phyloP scores from a whole-genome alignment of 805 yeast genomes.

The Candida parachauliodes region DNA sequence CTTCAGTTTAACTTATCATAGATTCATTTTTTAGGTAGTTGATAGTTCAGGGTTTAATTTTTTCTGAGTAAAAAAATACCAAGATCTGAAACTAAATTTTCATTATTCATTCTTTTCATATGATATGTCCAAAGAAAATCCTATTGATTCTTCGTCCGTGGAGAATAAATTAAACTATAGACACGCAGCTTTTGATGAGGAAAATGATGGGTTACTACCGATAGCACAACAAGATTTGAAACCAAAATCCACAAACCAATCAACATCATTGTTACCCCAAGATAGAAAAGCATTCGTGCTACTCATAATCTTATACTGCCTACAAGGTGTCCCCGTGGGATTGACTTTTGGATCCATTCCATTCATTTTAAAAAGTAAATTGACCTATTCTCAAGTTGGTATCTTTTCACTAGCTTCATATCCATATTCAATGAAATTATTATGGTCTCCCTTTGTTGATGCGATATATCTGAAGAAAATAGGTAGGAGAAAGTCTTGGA shows the following conservation, averaged over 20 bases:
- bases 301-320: slow-evolving; percentile 68
- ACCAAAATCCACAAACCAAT: not conserved
- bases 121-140: not conserved
- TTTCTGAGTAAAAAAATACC: no score
- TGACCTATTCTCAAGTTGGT: slow-evolving; percentile 87
- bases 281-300: slow-evolving; percentile 77
- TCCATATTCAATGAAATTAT: slow-evolving; percentile 85
- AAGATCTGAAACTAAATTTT: no score
- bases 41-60: no score
- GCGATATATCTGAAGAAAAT: slow-evolving; percentile 63
- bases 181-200: slow-evolving; percentile 26
- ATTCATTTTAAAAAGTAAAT: slow-evolving; percentile 75
- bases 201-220: slow-evolving; percentile 36
- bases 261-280: slow-evolving; percentile 8
- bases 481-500: slow-evolving; percentile 92
- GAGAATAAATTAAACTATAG: slow-evolving; percentile 16
- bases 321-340: slow-evolving; percentile 98
- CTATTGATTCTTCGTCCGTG: slow-evolving; percentile 8
- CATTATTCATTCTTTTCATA: not conserved
- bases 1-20: no score
- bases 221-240: slow-evolving; percentile 17
- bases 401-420: slow-evolving; percentile 87
- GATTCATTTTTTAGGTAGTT: not conserved
- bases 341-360: slow-evolving; percentile 94
- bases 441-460: slow-evolving; percentile 97